Evolutionary conservation across 2,329 filamentous ascomycete genomes (phyloP), one percentile per base, ranked within the genome.

Genomic region (Aspergillus sp.): DNA sequence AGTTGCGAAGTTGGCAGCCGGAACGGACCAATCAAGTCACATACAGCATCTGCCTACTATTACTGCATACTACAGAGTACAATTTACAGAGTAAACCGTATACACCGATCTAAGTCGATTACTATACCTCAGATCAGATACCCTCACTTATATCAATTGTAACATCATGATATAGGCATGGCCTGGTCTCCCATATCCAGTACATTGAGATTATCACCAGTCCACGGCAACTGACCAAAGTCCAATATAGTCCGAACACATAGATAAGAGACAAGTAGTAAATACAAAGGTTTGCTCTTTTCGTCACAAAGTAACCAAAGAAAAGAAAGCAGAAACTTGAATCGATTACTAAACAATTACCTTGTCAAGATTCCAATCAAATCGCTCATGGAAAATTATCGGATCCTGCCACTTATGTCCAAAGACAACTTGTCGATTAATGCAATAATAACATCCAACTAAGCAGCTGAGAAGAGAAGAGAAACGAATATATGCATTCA

Each of bases 321-420:
- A 43, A 12, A 22, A 41, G 22, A 13, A 41, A 20, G 23, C 22
- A 41, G 19, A 23, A 22, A 23, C 46, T 49, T 41, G 41, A 51
- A 47, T 50, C 52, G 42, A 50, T 56, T 47, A 52, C 43, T 48
- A 53, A 49, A 51, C 50, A 51, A 46, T 47, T 44, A 22, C 42
- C 48, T 50, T 48, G 46, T 49, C 47, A 49, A 48, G 35, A 48
- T 53, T 48, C 50, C 52, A 55, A 49, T n/a, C 49, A 51, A 48
- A 51, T 50, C 50, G 51, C 49, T 55, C 49, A 48, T 55, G 52
- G 53, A 52, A 47, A 48, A 49, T 57, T 56, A 54, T 60, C 56
- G 56, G 56, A 59, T 58, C 56, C 56, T 59, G 55, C 55, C 57
- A 55, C 53, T 53, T 53, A 55, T 58, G 56, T 54, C 56, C 55